Percentiles rank a stretch among this genome's conserved stretches.
These are phyloP conservation scores for Saksenaea vasiformis DNA, from an alignment of 371 early-diverging fungal genomes.

Conservation along the genomic window DNA sequence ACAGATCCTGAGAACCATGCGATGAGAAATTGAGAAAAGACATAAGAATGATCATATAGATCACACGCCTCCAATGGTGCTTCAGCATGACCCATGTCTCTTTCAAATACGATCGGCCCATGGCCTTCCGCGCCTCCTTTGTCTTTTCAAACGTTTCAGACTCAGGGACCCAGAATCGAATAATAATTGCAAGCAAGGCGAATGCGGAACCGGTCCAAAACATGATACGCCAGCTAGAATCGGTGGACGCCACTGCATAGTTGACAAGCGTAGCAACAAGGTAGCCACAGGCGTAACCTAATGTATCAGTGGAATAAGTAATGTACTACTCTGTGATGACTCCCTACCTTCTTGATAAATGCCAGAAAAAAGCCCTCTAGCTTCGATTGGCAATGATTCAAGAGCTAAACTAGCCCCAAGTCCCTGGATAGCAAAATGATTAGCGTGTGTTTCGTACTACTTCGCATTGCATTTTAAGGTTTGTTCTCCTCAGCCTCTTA, in stretches of 20 bases:
- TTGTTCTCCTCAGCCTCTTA: not conserved
- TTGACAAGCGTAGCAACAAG: constrained; percentile 61
- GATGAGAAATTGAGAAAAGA: constrained; percentile 63
- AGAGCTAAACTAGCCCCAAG: constrained; percentile 67
- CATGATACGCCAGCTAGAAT: constrained; percentile 63
- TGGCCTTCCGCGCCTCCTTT: constrained; percentile 28
- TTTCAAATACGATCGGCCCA: constrained; percentile 28
- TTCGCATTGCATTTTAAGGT: not conserved
- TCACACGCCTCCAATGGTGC: constrained; percentile 50
- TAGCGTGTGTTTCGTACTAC: not conserved
- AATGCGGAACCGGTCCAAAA: constrained; percentile 68
- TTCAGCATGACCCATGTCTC: constrained; percentile 45
- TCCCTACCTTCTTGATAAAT: constrained; percentile 61
- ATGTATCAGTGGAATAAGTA: too few relatives aligned
- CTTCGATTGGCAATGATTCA: constrained; percentile 64
- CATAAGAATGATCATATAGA: constrained; percentile 60
- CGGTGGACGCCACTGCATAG: constrained; percentile 42
- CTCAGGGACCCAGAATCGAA: constrained; percentile 66
- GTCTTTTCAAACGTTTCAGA: constrained; percentile 53
- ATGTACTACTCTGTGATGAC: too few relatives aligned
- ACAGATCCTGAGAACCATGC: constrained; percentile 70
- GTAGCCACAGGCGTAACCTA: constrained; percentile 62
- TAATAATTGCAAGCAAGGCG: constrained; percentile 52
- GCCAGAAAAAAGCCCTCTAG: constrained; percentile 69
- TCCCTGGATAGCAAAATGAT: constrained; percentile 29